Base-by-base conservation (phyloP, 768 basidiomycete genomes). In the Leucogyrophana mollusca region DNA sequence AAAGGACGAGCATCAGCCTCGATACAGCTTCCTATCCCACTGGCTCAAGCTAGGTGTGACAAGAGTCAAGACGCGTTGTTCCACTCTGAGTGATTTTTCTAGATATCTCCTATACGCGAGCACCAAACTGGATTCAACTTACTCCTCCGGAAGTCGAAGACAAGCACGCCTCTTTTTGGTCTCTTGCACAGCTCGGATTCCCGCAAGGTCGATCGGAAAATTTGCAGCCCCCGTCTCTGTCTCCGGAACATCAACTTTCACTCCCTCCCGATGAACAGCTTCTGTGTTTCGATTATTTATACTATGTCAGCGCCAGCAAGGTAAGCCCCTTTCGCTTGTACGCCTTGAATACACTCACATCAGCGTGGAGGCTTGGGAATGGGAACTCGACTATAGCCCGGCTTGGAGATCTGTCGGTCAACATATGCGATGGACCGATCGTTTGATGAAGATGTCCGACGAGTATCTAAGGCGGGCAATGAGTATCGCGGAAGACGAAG, bases 341-440 rank as follows among this genome's bases (percentile, higher is more conserved):
- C 47, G 35, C 25, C 34, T 9, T 47, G n/a, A 9, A 13, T 3
- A 7, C 8, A 9, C 36, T 3, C 36, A 40, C 10, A 42, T 22
- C n/a, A 24, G 3, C 47, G 3, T 24, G 2, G 48, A 82, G 78
- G 72, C 77, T 5, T 76, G 65, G 46, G 80, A 82, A 55, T 77
- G 74, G 56, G 77, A 78, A 38, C 71, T 68, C 42, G 80, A 82
- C 46, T 82, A 73, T 54, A 74, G 75, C 46, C 80, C 80, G 16
- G 78, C 73, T 14, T 84, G 82, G 82, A 64, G 74, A 53, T 72
- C 72, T 57, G 78, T 77, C 25, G 80, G 78, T 14, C 65, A 71
- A 50, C 58, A 80, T 52, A 68, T 81, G 65, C 70, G 68, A 43
- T 84, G 78, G 78, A 68, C 69, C 3, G 60, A 68, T 7, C 54